Base-by-base conservation (phyloP, 1,139 yeast genomes). In the Kodamaea anthophila region DNA sequence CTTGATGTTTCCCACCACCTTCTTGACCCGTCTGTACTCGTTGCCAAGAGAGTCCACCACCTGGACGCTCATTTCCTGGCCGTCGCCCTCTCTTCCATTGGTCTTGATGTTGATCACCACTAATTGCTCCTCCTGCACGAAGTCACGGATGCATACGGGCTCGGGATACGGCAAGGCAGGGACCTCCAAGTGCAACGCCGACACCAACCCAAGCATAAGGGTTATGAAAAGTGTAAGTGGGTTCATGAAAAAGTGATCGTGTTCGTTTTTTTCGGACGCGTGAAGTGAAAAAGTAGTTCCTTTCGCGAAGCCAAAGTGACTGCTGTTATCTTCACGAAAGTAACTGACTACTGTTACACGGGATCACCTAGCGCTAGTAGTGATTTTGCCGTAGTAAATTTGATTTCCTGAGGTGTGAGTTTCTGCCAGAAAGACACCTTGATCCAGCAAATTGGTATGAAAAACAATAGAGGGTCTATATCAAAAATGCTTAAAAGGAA, bases 51-150 rank as follows among this genome's bases (percentile, higher is more conserved):
- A 64, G 51, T 81, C 88, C 32, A 70, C 69, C 31, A 81, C 75
- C 30, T 58, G 56, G 39, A 87, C 60, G 41, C 72, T 72, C 49
- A 88, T 67, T 30, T 64, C 59, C 58, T 88, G 96, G 18, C 96
- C 97, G 53, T 91, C 97, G 19, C 93, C 93, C 32, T 62, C 59
- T 31, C 66, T 53, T 12, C 96, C 96, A 44, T 72, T 70, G 12
- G 94, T 71, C 40, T 73, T 71, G 44, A 86, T 72, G 42, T 80
- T 82, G 35, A 86, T 81, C 26, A 86, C 95, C 18, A 88, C 96
- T 46, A 87, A 59, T 50, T 86, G 91, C 35, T 84, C 87, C 44
- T 77, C 82, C 32, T 73, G 66, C 31, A 85, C 94, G 52, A 88
- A 88, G 55, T 88, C 96, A 53, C 97, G 82, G 41, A 88, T 74